Percentiles rank a stretch among this genome's conserved stretches.
Conservation (phyloP, 768 basidiomycete genomes). For the Leccinum olivaceopallidum region DNA sequence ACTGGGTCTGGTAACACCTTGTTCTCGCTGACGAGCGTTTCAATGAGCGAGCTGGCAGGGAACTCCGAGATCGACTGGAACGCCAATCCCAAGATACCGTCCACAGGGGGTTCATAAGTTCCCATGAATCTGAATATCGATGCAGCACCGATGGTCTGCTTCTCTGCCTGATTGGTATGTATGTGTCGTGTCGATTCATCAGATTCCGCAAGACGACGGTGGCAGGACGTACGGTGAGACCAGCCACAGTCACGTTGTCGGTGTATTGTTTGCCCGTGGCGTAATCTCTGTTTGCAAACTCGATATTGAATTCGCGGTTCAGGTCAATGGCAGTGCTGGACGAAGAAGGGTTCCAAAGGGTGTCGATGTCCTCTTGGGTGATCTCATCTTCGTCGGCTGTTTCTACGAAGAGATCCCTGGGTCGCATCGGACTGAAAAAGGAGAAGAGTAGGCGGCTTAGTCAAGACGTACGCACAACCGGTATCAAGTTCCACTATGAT, state of each 20-base stretch:
- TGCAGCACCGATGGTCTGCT: conserved; percentile 8
- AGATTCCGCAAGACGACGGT: neutral
- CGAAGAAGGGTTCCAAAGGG: neutral
- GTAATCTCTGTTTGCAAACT: neutral
- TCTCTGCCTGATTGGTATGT: neutral
- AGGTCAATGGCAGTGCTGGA: neutral
- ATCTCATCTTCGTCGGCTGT: neutral
- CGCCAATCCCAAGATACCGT: too few species aligned
- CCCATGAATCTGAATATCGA: too few species aligned
- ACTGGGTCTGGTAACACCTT: too few species aligned
- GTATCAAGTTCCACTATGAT: neutral
- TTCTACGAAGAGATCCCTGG: neutral
- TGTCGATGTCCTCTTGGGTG: neutral
- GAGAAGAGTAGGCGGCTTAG: neutral
- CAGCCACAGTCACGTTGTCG: neutral
- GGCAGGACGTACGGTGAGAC: neutral
- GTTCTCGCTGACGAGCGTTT: too few species aligned
- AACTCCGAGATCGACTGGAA: too few species aligned
- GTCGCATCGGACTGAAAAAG: neutral
- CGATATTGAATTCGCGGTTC: neutral
- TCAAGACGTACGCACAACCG: neutral
- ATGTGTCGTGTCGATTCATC: neutral
- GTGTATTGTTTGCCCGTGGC: neutral
- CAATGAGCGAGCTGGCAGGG: too few species aligned
- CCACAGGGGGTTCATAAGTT: too few species aligned